phyloP scores from a whole-genome alignment of 257 asterid genomes.

The Ballota nigra region DNA sequence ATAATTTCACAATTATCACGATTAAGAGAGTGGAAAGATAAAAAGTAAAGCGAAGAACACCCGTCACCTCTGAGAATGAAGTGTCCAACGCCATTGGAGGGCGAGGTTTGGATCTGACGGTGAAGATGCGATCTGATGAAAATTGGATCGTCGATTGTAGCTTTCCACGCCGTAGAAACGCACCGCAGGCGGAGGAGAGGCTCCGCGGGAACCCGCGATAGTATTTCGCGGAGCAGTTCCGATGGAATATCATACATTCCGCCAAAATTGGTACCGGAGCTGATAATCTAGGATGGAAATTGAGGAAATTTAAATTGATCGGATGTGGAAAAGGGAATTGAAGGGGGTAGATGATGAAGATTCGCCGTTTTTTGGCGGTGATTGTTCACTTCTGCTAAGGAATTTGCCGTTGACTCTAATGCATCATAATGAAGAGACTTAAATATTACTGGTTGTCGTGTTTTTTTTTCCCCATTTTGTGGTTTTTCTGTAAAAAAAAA shows the following conservation, averaged over 20 bases:
- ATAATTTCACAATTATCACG: neutral
- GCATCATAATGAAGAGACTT: neutral
- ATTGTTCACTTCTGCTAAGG: neutral
- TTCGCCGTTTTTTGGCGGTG: neutral
- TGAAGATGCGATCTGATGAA: slow-evolving; percentile 24
- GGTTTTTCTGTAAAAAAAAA: no score
- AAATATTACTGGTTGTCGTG: neutral
- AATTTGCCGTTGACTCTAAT: slow-evolving; percentile 2
- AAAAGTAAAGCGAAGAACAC: slow-evolving; percentile 5
- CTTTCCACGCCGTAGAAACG: slow-evolving; percentile 28
- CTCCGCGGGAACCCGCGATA: slow-evolving; percentile 20
- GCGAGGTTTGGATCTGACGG: slow-evolving; percentile 19
- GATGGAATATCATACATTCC: slow-evolving; percentile 23
- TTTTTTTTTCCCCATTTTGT: no score
- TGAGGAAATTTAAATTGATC: neutral
- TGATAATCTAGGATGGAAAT: neutral
- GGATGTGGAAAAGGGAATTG: neutral
- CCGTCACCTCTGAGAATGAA: slow-evolving; percentile 32
- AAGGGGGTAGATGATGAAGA: neutral
- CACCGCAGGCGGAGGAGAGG: slow-evolving; percentile 26
- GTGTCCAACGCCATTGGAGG: slow-evolving; percentile 16
- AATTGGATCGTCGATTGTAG: slow-evolving; percentile 22
- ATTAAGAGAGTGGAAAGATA: slow-evolving; percentile 15
- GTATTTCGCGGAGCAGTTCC: slow-evolving; percentile 26
- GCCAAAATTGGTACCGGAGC: neutral